Evolutionary conservation across 352 stramenopile genomes (phyloP), one percentile per base, ranked within the genome.

Genomic region (Globisporangium middletonii): DNA sequence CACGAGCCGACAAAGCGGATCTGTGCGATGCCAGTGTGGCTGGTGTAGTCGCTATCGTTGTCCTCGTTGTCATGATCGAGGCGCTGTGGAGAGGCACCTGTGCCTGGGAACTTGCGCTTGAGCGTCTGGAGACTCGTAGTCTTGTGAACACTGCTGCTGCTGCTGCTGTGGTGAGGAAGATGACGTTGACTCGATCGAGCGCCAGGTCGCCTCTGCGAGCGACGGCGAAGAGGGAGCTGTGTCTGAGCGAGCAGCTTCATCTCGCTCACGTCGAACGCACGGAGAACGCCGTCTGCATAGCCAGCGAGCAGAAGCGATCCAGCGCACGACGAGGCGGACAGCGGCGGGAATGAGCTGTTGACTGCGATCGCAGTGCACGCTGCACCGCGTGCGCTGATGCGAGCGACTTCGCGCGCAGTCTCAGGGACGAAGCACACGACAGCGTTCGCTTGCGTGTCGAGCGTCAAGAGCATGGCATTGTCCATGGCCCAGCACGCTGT

Each of bases 341-440:
- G 23, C 19, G 43, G 19, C 7, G 46, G 26, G 33, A 60, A 44
- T 2, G 44, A 28, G 11, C 51, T 67, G 38, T 75, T 77, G 11
- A 77, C 68, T 7, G 65, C 59, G 33, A 89, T 76, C 41, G 57
- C 71, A n/a, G 60, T 70, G 26, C 77, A 86, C 0, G 18, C 26
- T 16, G 53, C 30, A 18, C 53, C 64, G 3, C 59, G 50, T 4
- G 74, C 66, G 16, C 72, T 45, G 42, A 90, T 70, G 9, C 55
- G 68, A 6, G 63, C 65, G 4, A 90, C 58, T 28, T 86, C 74
- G 43, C 59, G 65, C 2, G 65, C 69, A 8, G 68, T 27, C 12
- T 72, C 64, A 0, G 70, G 66, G 7, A 88, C 55, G 75, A 69
- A 87, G 30, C 71, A 77, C 15, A 68, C 58, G 47, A 90, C 65